phyloP scores from a whole-genome alignment of 1,284 basidiomycete species.

The Marasmius oreades region DNA sequence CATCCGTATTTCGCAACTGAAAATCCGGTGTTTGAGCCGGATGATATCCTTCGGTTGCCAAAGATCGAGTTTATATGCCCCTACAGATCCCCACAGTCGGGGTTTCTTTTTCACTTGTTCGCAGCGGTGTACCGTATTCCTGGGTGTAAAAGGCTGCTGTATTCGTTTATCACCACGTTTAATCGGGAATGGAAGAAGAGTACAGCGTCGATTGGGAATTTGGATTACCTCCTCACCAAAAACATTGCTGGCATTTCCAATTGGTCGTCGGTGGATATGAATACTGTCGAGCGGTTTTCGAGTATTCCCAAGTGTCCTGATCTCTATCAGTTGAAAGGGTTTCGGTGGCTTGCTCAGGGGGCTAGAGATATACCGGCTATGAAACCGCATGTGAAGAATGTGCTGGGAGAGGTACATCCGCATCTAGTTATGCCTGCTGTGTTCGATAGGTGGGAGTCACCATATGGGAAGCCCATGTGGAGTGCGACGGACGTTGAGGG shows the following conservation, averaged over 20 bases:
- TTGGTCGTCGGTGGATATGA: background rate
- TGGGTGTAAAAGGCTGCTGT: background rate
- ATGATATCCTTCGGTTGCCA: background rate
- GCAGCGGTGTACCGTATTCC: background rate
- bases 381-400: background rate
- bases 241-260: background rate
- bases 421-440: background rate
- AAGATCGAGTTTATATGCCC: background rate
- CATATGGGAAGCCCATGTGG: too few species aligned
- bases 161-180: background rate
- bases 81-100: background rate
- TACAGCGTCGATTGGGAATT: too few species aligned
- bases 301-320: background rate
- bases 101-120: background rate
- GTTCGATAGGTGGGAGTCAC: background rate
- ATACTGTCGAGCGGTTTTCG: background rate
- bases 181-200: too few species aligned
- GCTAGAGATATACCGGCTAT: background rate
- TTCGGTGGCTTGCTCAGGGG: background rate
- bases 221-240: background rate
- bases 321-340: background rate
- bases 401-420: background rate
- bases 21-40: too few species aligned
- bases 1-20: background rate
- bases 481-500: too few species aligned